These are phyloP conservation scores for Tieghemostelium lacteum DNA, from an alignment of 78 protist species.

Conservation along the genomic window DNA sequence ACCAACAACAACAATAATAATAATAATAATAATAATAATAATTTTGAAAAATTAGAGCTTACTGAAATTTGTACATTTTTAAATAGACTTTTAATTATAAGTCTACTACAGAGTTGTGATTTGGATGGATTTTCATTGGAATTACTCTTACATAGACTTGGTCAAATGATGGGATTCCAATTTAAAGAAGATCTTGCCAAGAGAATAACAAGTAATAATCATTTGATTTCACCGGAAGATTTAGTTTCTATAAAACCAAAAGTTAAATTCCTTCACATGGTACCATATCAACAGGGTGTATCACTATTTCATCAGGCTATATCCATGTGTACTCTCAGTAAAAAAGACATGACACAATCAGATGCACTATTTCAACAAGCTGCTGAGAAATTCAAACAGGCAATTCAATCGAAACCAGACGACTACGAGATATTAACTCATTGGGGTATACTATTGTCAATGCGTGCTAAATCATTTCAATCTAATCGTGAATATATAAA, in stretches of 20 bases:
- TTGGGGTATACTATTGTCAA: constrained; percentile 64
- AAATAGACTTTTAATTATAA: constrained; percentile 10
- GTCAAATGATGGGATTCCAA: constrained; percentile 51
- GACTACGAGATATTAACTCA: constrained; percentile 73
- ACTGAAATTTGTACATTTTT: constrained; percentile 17
- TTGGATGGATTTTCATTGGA: constrained; percentile 68
- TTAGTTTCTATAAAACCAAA: constrained; percentile 28
- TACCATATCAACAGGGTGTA: constrained; percentile 82
- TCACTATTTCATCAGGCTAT: constrained; percentile 75
- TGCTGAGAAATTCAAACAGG: constrained; percentile 62
- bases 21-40: not conserved
- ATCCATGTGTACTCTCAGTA: not conserved
- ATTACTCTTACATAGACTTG: constrained; percentile 13
- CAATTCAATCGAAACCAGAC: constrained; percentile 74
- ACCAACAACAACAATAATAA: not conserved
- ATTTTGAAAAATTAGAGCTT: not conserved
- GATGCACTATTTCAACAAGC: constrained; percentile 18
- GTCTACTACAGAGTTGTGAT: constrained; percentile 45
- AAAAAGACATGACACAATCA: not conserved
- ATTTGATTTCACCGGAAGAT: not conserved
- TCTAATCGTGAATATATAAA: not conserved
- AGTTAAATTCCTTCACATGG: constrained; percentile 58
- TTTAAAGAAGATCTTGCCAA: not conserved
- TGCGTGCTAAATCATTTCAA: constrained; percentile 26
- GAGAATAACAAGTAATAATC: not conserved